Conservation (phyloP, 176 grass and related monocot genomes). For the Oryza glumipatula region DNA sequence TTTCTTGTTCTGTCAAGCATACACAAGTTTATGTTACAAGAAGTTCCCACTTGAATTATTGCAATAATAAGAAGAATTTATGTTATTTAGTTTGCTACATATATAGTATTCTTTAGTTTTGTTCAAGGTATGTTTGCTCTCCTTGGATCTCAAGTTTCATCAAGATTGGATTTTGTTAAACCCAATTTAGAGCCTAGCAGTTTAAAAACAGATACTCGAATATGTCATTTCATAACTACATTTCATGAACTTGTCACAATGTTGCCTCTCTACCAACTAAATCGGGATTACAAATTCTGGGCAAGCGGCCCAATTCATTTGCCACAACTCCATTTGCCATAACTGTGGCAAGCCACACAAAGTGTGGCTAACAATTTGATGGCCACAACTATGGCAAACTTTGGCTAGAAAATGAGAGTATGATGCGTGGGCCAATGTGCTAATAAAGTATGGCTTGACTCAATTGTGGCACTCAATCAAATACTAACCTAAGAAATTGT, state of each 20-base stretch:
- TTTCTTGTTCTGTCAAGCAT: not conserved
- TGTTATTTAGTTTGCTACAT: not conserved
- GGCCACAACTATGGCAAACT: too few species aligned
- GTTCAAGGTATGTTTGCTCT: not conserved
- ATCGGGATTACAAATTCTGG: not conserved
- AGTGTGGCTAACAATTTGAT: too few species aligned
- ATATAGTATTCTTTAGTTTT: not conserved
- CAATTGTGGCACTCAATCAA: too few species aligned
- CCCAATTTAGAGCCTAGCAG: not conserved
- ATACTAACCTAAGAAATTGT: too few species aligned
- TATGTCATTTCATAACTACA: not conserved
- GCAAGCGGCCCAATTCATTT: not conserved
- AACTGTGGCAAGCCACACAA: too few species aligned
- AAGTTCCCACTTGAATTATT: not conserved
- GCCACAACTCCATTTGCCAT: too few species aligned
- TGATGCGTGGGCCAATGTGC: too few species aligned
- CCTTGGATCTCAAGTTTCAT: slow-evolving; percentile 7
- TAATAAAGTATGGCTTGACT: too few species aligned
- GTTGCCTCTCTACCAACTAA: not conserved
- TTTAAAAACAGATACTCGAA: not conserved
- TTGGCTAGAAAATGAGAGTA: too few species aligned
- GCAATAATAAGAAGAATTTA: not conserved
- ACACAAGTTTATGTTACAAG: not conserved
- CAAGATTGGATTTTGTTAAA: not conserved
- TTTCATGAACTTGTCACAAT: not conserved